Evolutionary conservation across 768 basidiomycete genomes (phyloP), one percentile per base, ranked within the genome.

Genomic region (Hygrocybe punicea): DNA sequence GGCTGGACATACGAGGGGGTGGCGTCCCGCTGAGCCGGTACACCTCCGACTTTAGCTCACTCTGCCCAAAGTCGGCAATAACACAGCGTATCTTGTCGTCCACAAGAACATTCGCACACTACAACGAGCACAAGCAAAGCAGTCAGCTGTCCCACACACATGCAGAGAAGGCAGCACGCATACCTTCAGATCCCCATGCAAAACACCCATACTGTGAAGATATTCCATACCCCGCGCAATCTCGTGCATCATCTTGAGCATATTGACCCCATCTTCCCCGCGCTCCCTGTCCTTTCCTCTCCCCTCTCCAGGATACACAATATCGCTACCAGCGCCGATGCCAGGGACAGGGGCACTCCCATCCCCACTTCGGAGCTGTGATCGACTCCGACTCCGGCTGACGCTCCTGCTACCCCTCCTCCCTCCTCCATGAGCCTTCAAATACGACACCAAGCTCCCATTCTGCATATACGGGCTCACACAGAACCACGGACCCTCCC

Each of bases 111-210:
- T 94, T 93, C 2, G 85, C 78, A 2, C 82, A 87, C 87, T 81
- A 46, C 6, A 42, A 37, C 42, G 3, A 51, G 52, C 19, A 23
- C 9, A 35, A 25, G 36, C 57, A 39, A 33, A 40, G 9, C 14
- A 29, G 51, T 34, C 7, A 44, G 8, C 35, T 33, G 10, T 14
- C 34, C 21, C 19, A 13, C n/a, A n/a, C n/a, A 10, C n/a, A 24
- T 55, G 21, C 25, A 48, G 42, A 10, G n/a, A n/a, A n/a, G n/a
- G n/a, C n/a, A n/a, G n/a, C n/a, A n/a, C n/a, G 64, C 75, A 53
- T 34, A 86, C 89, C 78, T 91, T 93, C 50, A 93, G 75, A 70
- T 92, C 88, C 1, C 90, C 91, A 65, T 94, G 91, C 59, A 91
- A 65, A 3, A 92, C 81, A 3, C 80, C 84, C 57, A 80, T 71